These are phyloP conservation scores for Sclerotinia trifoliorum DNA, from an alignment of 2,329 filamentous ascomycete genomes.

Conservation along the genomic window DNA sequence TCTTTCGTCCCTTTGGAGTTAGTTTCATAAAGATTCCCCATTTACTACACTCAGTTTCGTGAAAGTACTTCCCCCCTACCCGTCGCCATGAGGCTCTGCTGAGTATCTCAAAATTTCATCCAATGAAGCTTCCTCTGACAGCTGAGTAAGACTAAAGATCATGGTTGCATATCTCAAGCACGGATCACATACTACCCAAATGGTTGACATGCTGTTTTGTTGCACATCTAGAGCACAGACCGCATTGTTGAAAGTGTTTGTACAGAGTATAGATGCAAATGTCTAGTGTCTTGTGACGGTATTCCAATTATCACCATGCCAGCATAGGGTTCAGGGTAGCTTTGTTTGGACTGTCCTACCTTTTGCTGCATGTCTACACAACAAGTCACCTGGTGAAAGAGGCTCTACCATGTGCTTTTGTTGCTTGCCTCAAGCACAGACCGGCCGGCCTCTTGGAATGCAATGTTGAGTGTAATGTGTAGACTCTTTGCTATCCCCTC, in stretches of 20 bases:
- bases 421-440: constrained; percentile 6
- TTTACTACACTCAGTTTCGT: background rate
- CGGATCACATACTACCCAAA: constrained; percentile 14
- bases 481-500: too few relatives aligned
- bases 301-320: background rate
- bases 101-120: background rate
- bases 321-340: background rate
- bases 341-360: background rate
- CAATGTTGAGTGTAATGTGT: background rate
- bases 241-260: background rate
- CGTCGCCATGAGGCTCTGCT: background rate
- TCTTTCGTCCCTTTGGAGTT: background rate
- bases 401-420: background rate
- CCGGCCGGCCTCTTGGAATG: background rate
- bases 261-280: background rate
- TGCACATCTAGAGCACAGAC: constrained; percentile 16
- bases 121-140: background rate
- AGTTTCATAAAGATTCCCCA: background rate
- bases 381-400: background rate
- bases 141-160: background rate
- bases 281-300: background rate
- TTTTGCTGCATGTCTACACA: background rate
- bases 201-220: constrained; percentile 12
- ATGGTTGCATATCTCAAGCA: constrained; percentile 15
- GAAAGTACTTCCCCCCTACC: background rate